Evolutionary conservation across 2,329 filamentous ascomycete species (phyloP), one percentile per base, ranked within the genome.

Genomic region (Bipolaris gigantea): DNA sequence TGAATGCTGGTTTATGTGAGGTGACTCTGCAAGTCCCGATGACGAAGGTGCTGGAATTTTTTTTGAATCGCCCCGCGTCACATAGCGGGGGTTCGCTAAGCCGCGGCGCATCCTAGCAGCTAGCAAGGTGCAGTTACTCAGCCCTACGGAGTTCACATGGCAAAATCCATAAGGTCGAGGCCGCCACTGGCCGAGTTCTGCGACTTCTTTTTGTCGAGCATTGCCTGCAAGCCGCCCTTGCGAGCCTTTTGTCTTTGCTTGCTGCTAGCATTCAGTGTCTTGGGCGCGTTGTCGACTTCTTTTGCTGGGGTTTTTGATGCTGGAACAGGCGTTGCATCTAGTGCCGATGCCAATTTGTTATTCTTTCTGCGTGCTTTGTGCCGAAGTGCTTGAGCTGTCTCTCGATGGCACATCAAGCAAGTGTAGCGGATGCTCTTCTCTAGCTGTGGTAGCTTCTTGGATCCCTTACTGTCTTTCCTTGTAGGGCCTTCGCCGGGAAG

Each of bases 241-340:
- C 82, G 73, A 50, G 79, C 73, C 62, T 82, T 84, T 21, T 80
- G 80, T 61, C 82, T 74, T 62, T 82, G 82, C 68, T 83, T 83
- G 72, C 81, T 83, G 70, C 66, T 74, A 32, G 70, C 65, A 49
- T 73, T 82, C 13, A 76, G 71, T 39, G 80, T 66, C 56, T 71
- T 73, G 23, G 56, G 50, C 21, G 62, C 42, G 40, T 40, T 51
- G 8, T 50, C 48, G 13, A 61, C 57, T 32, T 65, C 52, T 11
- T 48, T 53, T n/a, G 42, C 41, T 19, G 47, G 33, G 25, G 48
- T 55, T 25, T 32, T 32, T 33, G 35, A 9, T 8, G 48, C 38
- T 18, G 39, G 52, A 34, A 16, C 38, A 19, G 43, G 41, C 16
- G 47, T 36, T 13, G 50, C 19, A 32, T 55, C 33, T 32, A 40